Conservation (phyloP, 169 alveolate genomes). For the Cryptosporidium felis region DNA sequence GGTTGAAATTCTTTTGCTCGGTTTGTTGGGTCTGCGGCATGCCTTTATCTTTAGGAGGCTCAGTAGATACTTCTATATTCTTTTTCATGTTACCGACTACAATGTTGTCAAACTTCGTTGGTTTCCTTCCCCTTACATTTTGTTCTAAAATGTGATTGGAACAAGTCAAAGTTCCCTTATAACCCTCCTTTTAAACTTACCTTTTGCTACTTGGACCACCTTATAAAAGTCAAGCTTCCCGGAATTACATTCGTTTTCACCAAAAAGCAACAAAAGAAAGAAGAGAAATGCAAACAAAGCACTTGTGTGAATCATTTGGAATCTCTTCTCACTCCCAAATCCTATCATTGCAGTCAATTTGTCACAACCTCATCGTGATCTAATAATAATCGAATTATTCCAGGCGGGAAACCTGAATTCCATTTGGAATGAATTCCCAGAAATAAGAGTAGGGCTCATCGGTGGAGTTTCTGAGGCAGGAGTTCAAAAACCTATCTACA, state of each 20-base stretch:
- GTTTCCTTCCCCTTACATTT: background rate
- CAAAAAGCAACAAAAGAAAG: background rate
- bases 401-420: too few relatives aligned
- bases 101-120: constrained; percentile 36
- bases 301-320: background rate
- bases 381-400: constrained; percentile 12
- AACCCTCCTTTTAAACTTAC: background rate
- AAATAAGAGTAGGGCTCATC: too few relatives aligned
- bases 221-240: background rate
- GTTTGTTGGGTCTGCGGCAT: background rate
- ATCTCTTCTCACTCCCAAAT: background rate
- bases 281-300: background rate
- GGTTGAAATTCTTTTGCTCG: background rate
- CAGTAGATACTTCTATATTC: background rate
- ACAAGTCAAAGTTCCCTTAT: background rate
- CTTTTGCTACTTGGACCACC: constrained; percentile 1
- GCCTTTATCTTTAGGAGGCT: background rate
- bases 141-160: background rate
- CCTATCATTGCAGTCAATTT: background rate
- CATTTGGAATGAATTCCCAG: too few relatives aligned
- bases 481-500: too few relatives aligned
- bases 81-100: background rate
- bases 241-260: background rate
- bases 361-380: too few relatives aligned
- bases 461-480: too few relatives aligned